Evolutionary conservation across 441 rosid species (phyloP).

Genomic region (Gossypium gossypioides): DNA sequence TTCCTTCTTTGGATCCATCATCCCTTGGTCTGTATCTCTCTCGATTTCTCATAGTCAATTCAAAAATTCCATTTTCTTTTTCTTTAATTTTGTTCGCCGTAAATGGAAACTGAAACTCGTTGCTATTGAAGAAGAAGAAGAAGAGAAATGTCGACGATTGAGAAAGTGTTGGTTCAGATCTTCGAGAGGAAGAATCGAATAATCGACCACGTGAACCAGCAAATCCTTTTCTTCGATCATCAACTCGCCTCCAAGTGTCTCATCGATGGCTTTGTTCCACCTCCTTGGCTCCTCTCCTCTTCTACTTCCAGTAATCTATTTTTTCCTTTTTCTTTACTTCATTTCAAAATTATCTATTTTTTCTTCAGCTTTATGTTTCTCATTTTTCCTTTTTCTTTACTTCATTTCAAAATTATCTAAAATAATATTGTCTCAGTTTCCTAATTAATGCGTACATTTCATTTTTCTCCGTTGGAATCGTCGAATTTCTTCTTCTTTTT

Average conservation of each 20-base stretch:
- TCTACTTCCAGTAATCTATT: slow-evolving; percentile 25
- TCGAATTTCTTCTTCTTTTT: not conserved
- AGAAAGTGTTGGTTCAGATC: slow-evolving; percentile 62
- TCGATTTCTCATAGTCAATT: not conserved
- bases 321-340: not conserved
- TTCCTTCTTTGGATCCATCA: not conserved
- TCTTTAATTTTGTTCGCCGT: not conserved
- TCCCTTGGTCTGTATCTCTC: slow-evolving; percentile 12
- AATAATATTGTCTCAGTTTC: not conserved
- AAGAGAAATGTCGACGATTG: slow-evolving; percentile 29
- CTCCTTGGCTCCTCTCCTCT: slow-evolving; percentile 55
- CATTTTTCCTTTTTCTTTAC: not conserved
- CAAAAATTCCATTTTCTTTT: not conserved
- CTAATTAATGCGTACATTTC: not conserved
- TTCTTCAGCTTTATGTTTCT: not conserved
- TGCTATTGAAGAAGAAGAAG: not conserved
- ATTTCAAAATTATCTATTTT: not conserved
- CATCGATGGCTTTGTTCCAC: slow-evolving; percentile 59
- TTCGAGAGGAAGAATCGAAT: slow-evolving; percentile 63
- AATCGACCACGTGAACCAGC: slow-evolving; percentile 56
- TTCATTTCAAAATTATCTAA: not conserved
- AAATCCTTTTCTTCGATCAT: slow-evolving; percentile 49
- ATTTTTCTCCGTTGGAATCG: not conserved
- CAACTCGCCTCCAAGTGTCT: slow-evolving; percentile 65
- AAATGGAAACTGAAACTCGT: slow-evolving; percentile 19